Percentiles rank a stretch among this genome's conserved stretches.
phyloP scores from a whole-genome alignment of 2,329 filamentous ascomycete genomes.

The Aspergillus sp. region DNA sequence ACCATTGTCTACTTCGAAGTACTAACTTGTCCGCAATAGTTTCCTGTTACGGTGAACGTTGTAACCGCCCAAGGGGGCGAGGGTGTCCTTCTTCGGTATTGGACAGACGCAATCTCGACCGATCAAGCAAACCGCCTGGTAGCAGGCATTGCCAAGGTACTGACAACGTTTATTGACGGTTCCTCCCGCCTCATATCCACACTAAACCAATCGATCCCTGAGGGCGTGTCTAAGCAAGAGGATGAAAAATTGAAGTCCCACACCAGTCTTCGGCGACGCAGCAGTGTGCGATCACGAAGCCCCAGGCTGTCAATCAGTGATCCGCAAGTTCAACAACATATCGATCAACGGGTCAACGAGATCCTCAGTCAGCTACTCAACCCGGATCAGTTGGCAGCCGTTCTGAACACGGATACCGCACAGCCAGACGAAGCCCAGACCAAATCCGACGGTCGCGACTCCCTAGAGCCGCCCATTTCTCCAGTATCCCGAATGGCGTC shows the following conservation, averaged over 20 bases:
- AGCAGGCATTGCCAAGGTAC: not conserved
- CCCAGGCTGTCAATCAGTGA: not conserved
- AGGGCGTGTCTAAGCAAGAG: not conserved
- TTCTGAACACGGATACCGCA: slow-evolving; percentile 1
- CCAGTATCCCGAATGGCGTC: not conserved
- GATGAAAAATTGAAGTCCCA: not conserved
- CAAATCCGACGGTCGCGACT: slow-evolving; percentile 24
- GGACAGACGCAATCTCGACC: slow-evolving; percentile 1
- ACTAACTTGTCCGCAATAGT: slow-evolving; percentile 14
- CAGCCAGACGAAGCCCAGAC: not conserved
- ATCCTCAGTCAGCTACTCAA: slow-evolving; percentile 40
- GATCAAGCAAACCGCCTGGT: not conserved
- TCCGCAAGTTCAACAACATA: slow-evolving; percentile 27
- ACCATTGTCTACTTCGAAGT: not conserved
- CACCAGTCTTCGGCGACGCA: not conserved
- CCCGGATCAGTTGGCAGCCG: slow-evolving; percentile 31
- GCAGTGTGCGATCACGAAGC: not conserved
- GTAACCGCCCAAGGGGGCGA: slow-evolving; percentile 2
- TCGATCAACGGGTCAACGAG: slow-evolving; percentile 41
- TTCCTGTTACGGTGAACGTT: slow-evolving; percentile 5
- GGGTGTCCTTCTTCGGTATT: slow-evolving; percentile 7
- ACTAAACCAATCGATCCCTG: not conserved
- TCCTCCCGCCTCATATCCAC: not conserved
- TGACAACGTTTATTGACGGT: not conserved
- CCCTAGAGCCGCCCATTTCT: slow-evolving; percentile 19